These are phyloP conservation scores for Penicillium manginii DNA, from an alignment of 495 filamentous ascomycete species.

Conservation along the genomic window DNA sequence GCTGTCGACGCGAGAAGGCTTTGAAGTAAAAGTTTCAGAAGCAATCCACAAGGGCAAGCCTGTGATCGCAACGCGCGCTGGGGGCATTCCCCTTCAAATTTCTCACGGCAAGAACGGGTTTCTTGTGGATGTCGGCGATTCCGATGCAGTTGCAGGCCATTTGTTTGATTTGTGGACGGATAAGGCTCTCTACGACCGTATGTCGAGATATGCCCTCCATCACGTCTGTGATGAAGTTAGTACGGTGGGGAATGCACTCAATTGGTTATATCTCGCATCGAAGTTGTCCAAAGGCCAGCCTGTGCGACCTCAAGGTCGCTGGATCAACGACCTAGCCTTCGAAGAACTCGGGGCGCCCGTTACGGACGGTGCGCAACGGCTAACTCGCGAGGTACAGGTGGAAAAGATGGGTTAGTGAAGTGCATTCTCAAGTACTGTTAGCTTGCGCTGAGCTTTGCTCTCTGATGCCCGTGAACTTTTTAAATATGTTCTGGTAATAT, in stretches of 20 bases:
- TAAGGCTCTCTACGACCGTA: constrained; percentile 61
- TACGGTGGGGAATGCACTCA: constrained; percentile 78
- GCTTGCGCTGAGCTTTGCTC: not conserved
- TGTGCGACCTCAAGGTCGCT: constrained; percentile 55
- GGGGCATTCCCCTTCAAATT: constrained; percentile 84
- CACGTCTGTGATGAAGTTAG: constrained; percentile 83
- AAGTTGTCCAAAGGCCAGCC: constrained; percentile 58
- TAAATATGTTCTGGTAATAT: not conserved
- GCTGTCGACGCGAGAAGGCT: constrained; percentile 82
- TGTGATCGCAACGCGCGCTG: constrained; percentile 76
- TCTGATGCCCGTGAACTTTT: not conserved
- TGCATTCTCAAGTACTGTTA: not conserved
- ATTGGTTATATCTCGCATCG: constrained; percentile 76
- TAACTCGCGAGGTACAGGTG: constrained; percentile 49
- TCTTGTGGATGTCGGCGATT: constrained; percentile 75
- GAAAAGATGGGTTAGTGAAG: constrained; percentile 35
- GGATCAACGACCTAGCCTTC: constrained; percentile 82
- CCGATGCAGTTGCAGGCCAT: constrained; percentile 70
- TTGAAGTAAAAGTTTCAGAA: constrained; percentile 90
- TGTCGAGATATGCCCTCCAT: constrained; percentile 66
- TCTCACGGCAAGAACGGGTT: constrained; percentile 75
- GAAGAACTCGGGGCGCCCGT: constrained; percentile 57
- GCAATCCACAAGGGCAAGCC: constrained; percentile 84
- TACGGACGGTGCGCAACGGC: constrained; percentile 29
- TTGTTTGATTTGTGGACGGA: constrained; percentile 73